Base-by-base conservation (phyloP, 768 basidiomycete species). In the Sporobolomyces phaffii region DNA sequence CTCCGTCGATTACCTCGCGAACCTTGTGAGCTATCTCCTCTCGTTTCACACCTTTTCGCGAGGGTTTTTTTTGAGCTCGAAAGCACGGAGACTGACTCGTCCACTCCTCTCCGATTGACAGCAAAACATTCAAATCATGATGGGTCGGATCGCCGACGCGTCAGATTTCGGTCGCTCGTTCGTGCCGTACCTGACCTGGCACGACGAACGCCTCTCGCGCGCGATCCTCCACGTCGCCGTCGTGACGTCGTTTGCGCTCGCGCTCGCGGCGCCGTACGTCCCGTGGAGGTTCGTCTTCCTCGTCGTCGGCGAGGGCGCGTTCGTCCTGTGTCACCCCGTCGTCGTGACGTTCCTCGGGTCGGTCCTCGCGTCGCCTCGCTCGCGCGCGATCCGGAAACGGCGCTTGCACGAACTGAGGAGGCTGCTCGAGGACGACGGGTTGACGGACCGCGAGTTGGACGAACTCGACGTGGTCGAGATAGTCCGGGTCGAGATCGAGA, bases 71-170 rank as follows among this genome's bases (percentile, higher is more conserved):
- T 2, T 1, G n/a, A n/a, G n/a, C n/a, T n/a, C n/a, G n/a, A n/a
- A n/a, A n/a, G n/a, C n/a, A n/a, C n/a, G n/a, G n/a, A n/a, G n/a
- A n/a, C 20, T 48, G 29, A 8, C 41, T 34, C 29, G 28, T 28
- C 33, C n/a, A 9, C 22, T 11, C 28, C n/a, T 20, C 29, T n/a
- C 34, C 51, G 15, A 10, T 31, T 31, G 31, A 18, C 62, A 71
- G 69, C 72, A 73, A 64, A 70, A 71, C 69, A 75, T 75, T 47
- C 74, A 75, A 41, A 72, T 68, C 63, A 65, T 73, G 57, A 75
- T 75, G 74, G 74, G 74, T 6, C 61, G 69, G 17, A 56, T 73
- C 26, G 62, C 73, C 17, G 69, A 70, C 62, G 47, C 71, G 20
- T 64, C 72, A 1, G 74, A 75, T 60, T 24, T 53, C 34, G 68